Conservation (phyloP, 1,284 basidiomycete species). For the Moesziomyces sp. region DNA sequence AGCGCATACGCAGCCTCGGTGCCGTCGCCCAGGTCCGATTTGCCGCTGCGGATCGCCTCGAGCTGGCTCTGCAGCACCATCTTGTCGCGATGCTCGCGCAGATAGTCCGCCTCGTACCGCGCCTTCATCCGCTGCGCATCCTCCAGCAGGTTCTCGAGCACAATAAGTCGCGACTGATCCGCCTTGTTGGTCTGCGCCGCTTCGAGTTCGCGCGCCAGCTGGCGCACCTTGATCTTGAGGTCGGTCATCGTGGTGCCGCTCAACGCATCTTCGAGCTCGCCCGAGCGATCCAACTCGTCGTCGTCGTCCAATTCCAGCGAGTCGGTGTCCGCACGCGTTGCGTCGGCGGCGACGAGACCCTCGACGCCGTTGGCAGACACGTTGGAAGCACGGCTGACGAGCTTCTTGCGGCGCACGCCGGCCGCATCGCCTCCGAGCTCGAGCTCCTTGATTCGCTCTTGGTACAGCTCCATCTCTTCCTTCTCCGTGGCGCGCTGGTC, state of each 20-base stretch:
- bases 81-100: conserved; percentile 84
- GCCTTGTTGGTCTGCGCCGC: conserved; percentile 78
- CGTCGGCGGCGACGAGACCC: conserved; percentile 46
- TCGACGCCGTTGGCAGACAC: conserved; percentile 55
- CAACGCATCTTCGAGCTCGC: conserved; percentile 86
- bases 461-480: conserved; percentile 86
- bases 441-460: conserved; percentile 89
- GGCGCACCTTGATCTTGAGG: conserved; percentile 84
- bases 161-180: conserved; percentile 79
- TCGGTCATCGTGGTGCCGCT: conserved; percentile 84
- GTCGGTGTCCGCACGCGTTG: conserved; percentile 21
- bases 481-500: conserved; percentile 81
- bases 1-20: conserved; percentile 87
- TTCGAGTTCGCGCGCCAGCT: conserved; percentile 83
- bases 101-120: conserved; percentile 87
- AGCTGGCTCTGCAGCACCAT: conserved; percentile 82
- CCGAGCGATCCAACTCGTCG: conserved; percentile 73
- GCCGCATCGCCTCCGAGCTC: conserved; percentile 72
- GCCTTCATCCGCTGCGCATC: conserved; percentile 90
- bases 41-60: conserved; percentile 88
- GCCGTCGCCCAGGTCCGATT: conserved; percentile 79
- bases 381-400: conserved; percentile 34
- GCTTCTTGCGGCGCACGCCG: conserved; percentile 69
- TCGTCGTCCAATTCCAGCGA: conserved; percentile 31
- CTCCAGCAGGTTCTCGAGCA: conserved; percentile 88